Conservation (phyloP, 805 yeast genomes). For the Yarrowia deformans region DNA sequence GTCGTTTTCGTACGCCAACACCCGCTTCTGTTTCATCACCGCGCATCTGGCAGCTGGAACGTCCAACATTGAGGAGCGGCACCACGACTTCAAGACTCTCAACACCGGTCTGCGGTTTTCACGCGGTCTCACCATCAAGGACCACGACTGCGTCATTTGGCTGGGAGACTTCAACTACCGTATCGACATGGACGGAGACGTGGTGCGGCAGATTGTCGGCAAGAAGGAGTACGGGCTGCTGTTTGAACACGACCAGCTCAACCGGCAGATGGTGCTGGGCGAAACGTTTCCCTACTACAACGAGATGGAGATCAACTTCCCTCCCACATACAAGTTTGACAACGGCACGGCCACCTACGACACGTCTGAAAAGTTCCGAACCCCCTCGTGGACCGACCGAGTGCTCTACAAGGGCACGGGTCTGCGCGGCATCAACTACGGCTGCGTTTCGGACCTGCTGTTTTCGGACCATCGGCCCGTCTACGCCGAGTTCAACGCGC, state of each 20-base stretch:
- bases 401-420: slow-evolving; percentile 69
- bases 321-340: slow-evolving; percentile 95
- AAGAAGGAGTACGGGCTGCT: slow-evolving; percentile 58
- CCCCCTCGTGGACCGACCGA: slow-evolving; percentile 98
- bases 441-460: slow-evolving; percentile 61
- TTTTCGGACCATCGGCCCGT: slow-evolving; percentile 95
- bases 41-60: slow-evolving; percentile 96
- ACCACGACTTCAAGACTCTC: slow-evolving; percentile 80
- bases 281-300: slow-evolving; percentile 76
- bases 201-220: slow-evolving; percentile 65
- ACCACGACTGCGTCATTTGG: slow-evolving; percentile 91
- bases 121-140: slow-evolving; percentile 74
- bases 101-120: slow-evolving; percentile 78
- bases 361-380: slow-evolving; percentile 87
- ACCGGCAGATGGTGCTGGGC: slow-evolving; percentile 71
- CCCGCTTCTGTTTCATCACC: slow-evolving; percentile 83
- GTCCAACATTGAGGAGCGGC: slow-evolving; percentile 80
- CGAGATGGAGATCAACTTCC: slow-evolving; percentile 78
- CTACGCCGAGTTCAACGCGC: slow-evolving; percentile 74
- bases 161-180: slow-evolving; percentile 94
- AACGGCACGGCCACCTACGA: slow-evolving; percentile 84
- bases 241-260: slow-evolving; percentile 78
- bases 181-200: slow-evolving; percentile 72
- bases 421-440: slow-evolving; percentile 71
- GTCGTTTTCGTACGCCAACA: slow-evolving; percentile 79